These are phyloP conservation scores for Diaporthe eres DNA, from an alignment of 2,329 filamentous ascomycete genomes.

Conservation along the genomic window DNA sequence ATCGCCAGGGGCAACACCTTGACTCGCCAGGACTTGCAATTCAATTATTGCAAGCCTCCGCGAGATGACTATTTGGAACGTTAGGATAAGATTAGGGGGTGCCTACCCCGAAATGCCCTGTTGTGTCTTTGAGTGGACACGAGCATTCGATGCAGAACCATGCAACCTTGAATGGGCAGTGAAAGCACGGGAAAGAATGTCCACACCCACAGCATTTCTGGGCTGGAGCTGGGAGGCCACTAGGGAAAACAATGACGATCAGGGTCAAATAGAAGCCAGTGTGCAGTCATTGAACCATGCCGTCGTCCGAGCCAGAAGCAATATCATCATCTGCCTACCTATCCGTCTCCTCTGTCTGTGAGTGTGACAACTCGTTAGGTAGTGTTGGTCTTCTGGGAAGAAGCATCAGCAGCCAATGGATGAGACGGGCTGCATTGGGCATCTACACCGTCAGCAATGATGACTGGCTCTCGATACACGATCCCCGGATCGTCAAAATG, in stretches of 20 bases:
- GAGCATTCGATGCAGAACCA: background rate
- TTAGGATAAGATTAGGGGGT: background rate
- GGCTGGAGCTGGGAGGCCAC: background rate
- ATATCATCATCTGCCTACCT: too few relatives aligned
- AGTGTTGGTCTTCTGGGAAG: background rate
- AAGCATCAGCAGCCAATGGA: background rate
- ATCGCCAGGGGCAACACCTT: background rate
- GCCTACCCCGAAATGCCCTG: too few relatives aligned
- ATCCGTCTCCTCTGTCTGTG: background rate
- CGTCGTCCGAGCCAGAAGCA: background rate
- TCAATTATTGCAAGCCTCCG: background rate
- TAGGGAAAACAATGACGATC: background rate
- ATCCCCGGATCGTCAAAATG: too few relatives aligned
- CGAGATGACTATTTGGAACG: background rate
- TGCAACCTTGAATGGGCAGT: background rate
- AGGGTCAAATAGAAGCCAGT: background rate
- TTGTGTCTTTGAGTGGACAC: background rate
- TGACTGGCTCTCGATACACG: background rate
- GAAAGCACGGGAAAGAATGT: background rate
- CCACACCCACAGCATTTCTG: background rate
- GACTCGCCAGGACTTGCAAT: background rate
- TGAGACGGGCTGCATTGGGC: background rate
- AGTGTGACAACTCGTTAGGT: background rate
- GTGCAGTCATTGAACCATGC: background rate
- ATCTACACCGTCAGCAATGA: background rate